These are phyloP conservation scores for Ascosphaera pollenicola DNA, from an alignment of 2,329 filamentous ascomycete genomes.

Conservation along the genomic window DNA sequence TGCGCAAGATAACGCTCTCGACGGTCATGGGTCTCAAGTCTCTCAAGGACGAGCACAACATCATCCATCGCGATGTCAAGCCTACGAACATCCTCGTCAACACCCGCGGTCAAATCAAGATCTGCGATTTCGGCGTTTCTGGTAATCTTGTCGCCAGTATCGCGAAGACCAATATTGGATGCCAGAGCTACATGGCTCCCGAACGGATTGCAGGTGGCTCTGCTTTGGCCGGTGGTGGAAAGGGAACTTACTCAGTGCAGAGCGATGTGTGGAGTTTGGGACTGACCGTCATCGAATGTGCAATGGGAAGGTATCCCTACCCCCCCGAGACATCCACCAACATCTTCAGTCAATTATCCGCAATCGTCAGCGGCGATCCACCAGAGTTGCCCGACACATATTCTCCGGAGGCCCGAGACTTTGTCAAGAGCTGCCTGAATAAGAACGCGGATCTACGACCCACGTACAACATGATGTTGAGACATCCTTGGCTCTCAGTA, in stretches of 20 bases:
- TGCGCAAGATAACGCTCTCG: slow-evolving; percentile 74
- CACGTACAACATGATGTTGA: slow-evolving; percentile 74
- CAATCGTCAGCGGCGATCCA: slow-evolving; percentile 93
- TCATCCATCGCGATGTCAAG: slow-evolving; percentile 96
- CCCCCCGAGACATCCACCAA: slow-evolving; percentile 95
- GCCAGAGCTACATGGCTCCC: slow-evolving; percentile 97
- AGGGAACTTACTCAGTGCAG: slow-evolving; percentile 89
- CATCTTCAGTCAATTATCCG: slow-evolving; percentile 91
- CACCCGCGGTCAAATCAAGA: slow-evolving; percentile 76
- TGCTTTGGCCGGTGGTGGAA: slow-evolving; percentile 45
- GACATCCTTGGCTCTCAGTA: slow-evolving; percentile 67
- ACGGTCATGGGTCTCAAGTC: slow-evolving; percentile 82
- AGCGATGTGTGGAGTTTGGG: slow-evolving; percentile 96
- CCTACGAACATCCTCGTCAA: slow-evolving; percentile 97
- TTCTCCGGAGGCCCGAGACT: slow-evolving; percentile 59
- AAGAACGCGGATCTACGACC: slow-evolving; percentile 83
- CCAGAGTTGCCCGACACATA: slow-evolving; percentile 66
- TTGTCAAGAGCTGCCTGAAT: slow-evolving; percentile 75
- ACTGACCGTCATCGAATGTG: slow-evolving; percentile 86
- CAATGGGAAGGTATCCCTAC: slow-evolving; percentile 84
- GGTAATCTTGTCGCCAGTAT: slow-evolving; percentile 95
- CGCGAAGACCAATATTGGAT: slow-evolving; percentile 96
- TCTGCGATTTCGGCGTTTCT: slow-evolving; percentile 94
- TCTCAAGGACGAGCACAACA: slow-evolving; percentile 94
- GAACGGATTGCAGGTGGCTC: slow-evolving; percentile 79